phyloP scores from a whole-genome alignment of 148 eudicot genomes.

The Spergularia bocconei region DNA sequence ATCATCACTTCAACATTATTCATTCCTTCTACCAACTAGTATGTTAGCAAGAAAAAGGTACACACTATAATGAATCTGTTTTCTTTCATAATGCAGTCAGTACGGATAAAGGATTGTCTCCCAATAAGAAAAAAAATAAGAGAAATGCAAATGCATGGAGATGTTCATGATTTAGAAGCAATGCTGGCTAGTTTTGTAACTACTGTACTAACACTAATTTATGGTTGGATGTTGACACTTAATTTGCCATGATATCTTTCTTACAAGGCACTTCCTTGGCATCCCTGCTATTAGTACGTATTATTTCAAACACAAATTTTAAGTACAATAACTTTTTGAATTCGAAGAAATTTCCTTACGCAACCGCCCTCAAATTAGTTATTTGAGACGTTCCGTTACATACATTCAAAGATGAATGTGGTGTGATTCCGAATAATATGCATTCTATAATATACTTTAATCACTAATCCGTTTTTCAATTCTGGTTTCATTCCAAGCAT shows the following conservation, averaged over 20 bases:
- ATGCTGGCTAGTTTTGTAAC: neutral
- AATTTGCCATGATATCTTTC: neutral
- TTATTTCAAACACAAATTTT: too few relatives aligned
- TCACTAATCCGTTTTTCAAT: too few relatives aligned
- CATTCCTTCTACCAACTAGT: constrained; percentile 26
- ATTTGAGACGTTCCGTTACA: too few relatives aligned
- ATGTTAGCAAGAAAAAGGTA: constrained; percentile 16
- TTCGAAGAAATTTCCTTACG: too few relatives aligned
- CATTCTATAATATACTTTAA: too few relatives aligned
- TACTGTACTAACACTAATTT: constrained; percentile 8
- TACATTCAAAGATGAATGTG: too few relatives aligned
- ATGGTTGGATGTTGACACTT: constrained; percentile 3
- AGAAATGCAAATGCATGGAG: neutral
- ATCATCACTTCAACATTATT: constrained; percentile 24
- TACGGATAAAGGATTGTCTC: constrained; percentile 12
- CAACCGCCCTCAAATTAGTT: too few relatives aligned
- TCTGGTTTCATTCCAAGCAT: neutral
- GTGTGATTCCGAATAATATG: too few relatives aligned
- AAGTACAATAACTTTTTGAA: too few relatives aligned
- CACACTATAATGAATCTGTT: constrained; percentile 25
- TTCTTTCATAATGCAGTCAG: constrained; percentile 20
- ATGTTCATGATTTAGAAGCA: neutral
- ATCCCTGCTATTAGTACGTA: too few relatives aligned
- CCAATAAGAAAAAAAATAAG: constrained; percentile 1
- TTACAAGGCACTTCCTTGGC: neutral